Conservation (phyloP, 2,329 filamentous ascomycete species). For the Botrytis byssoidea region DNA sequence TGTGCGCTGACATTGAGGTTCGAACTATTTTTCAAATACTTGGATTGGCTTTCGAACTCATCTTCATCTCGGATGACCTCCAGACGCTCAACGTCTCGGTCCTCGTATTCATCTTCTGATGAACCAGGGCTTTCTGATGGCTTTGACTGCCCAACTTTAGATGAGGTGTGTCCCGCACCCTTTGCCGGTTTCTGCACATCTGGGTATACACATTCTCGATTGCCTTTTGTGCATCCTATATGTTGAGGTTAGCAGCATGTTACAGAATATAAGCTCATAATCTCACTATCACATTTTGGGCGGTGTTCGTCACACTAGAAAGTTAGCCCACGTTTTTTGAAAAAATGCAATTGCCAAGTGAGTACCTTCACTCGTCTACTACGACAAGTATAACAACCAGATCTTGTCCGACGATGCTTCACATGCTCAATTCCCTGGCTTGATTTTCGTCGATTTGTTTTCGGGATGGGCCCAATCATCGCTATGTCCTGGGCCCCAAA, state of each 20-base stretch:
- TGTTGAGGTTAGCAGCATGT: conserved; percentile 30
- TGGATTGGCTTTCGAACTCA: conserved; percentile 38
- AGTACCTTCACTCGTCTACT: conserved; percentile 78
- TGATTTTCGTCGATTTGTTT: conserved; percentile 36
- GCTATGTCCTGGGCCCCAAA: conserved; percentile 35
- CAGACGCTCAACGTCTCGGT: conserved; percentile 50
- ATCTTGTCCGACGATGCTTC: conserved; percentile 90
- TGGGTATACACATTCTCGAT: conserved; percentile 86
- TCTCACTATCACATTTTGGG: conserved; percentile 77
- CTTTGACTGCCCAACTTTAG: conserved; percentile 41
- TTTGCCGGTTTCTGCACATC: conserved; percentile 54
- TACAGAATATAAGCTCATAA: neutral
- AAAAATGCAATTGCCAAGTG: neutral
- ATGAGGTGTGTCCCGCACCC: conserved; percentile 24
- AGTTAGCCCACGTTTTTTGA: conserved; percentile 31
- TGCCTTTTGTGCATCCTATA: conserved; percentile 84
- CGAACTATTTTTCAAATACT: conserved; percentile 21
- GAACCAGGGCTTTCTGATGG: conserved; percentile 45
- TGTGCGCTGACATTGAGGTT: neutral
- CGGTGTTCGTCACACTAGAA: conserved; percentile 85
- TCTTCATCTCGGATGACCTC: conserved; percentile 57
- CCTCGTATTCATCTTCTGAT: conserved; percentile 52
- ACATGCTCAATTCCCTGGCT: conserved; percentile 47
- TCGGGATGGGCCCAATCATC: conserved; percentile 35
- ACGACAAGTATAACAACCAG: conserved; percentile 91